Base-by-base conservation (phyloP, 805 yeast genomes). In the baker's yeast (Saccharomyces cerevisiae) region DNA sequence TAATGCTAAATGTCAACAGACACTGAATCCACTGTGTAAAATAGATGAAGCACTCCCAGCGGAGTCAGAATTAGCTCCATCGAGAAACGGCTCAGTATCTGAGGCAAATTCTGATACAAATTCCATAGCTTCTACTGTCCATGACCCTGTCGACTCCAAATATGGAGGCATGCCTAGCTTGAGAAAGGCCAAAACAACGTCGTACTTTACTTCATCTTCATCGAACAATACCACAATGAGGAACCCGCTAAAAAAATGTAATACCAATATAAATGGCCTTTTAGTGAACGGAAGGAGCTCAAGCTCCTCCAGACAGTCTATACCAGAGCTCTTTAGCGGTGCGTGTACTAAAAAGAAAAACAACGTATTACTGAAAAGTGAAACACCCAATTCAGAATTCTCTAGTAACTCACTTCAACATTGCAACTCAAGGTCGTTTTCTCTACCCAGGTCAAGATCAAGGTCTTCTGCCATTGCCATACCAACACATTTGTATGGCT, bases 401-500 rank as follows among this genome's bases (percentile, higher is more conserved):
- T 24, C 32, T 14, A 17, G 11, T 17, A 41, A 41, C 14, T 50
- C 52, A 28, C 27, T 28, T 14, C 11, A 27, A 27, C 24, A 41
- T 41, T 27, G 36, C 31, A 50, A 41, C 8, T 46, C 29, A 30
- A 51, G n/a, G 28, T 46, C 46, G 21, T 41, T 41, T 6, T 14
- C 46, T 6, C 13, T 17, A 21, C 53, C 48, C 13, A 10, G 49
- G 6, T 41, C 52, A 28, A 43, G 54, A 6, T 55, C 64, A 6
- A 55, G 58, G 13, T 59, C 63, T 14, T 61, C 65, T 5, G 55
- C 59, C 36, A 53, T 54, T 31, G 43, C 61, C 1, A 64, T 66
- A 31, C 63, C 68, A 10, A 57, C 69, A 9, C 70, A 66, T 47
- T 49, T 66, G 17, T 66, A 61, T 51, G 63, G 69, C 21, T 51